phyloP scores from a whole-genome alignment of 345 rosid genomes.

The Pistacia integerrima region DNA sequence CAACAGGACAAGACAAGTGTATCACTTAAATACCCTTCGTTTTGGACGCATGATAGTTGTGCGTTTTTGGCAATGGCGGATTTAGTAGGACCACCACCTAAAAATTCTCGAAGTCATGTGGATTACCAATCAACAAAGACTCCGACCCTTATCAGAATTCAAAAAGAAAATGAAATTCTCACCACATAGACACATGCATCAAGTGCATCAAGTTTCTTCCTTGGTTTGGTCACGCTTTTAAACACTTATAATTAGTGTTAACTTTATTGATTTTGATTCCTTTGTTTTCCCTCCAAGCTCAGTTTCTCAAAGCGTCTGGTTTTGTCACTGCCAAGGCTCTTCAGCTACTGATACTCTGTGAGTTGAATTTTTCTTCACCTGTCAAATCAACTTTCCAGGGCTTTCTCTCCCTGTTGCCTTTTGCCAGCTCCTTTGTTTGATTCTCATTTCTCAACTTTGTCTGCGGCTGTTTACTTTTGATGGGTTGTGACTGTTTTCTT shows the following conservation, averaged over 20 bases:
- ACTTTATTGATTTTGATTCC: neutral
- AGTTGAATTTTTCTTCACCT: neutral
- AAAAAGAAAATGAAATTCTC: neutral
- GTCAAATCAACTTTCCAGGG: conserved; percentile 2
- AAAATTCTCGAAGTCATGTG: neutral
- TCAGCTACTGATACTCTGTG: neutral
- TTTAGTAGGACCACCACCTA: neutral
- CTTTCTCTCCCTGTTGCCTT: neutral
- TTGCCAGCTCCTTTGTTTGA: neutral
- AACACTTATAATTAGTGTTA: neutral
- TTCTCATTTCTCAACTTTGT: neutral
- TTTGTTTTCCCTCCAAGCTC: conserved; percentile 18
- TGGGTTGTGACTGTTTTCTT: neutral
- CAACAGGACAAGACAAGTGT: neutral
- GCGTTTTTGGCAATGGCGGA: neutral
- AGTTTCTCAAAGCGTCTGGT: conserved; percentile 1
- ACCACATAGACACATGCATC: neutral
- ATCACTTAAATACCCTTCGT: neutral
- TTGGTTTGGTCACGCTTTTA: neutral
- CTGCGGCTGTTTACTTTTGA: neutral
- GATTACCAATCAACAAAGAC: neutral
- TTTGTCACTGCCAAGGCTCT: neutral
- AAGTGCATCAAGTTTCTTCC: too few species aligned
- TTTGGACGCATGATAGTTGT: neutral
- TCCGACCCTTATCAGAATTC: neutral